Evolutionary conservation across 805 yeast species (phyloP).

Genomic region (Priceomyces carsonii): DNA sequence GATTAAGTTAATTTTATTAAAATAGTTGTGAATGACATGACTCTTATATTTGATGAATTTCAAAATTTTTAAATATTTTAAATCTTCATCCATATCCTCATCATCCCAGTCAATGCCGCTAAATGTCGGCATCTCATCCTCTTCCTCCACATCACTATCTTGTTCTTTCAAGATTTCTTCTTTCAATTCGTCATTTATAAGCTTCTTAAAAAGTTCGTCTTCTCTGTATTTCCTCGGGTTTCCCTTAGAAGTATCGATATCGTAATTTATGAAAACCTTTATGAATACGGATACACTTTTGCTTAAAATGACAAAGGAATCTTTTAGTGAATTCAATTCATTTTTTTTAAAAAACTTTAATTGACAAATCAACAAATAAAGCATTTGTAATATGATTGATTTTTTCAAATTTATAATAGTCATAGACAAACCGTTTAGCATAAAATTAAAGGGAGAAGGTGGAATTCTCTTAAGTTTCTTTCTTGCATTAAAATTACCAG

Average conservation of each 20-base stretch:
- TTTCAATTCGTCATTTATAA: constrained; percentile 39
- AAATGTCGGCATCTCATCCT: constrained; percentile 16
- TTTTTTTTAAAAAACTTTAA: constrained; percentile 33
- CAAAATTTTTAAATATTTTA: constrained; percentile 42
- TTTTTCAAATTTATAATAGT: constrained; percentile 45
- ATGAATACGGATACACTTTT: constrained; percentile 34
- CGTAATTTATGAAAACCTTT: constrained; percentile 39
- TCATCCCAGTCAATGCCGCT: constrained; percentile 48
- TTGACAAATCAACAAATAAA: constrained; percentile 42
- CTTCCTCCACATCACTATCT: constrained; percentile 32
- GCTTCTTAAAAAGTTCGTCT: constrained; percentile 36
- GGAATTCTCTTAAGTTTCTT: constrained; percentile 30
- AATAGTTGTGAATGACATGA: constrained; percentile 11
- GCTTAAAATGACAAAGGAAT: constrained; percentile 20
- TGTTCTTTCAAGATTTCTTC: constrained; percentile 37
- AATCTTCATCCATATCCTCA: constrained; percentile 48
- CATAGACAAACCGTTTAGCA: constrained; percentile 44
- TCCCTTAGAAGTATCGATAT: constrained; percentile 21
- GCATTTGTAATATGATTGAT: constrained; percentile 42
- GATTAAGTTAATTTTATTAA: background rate
- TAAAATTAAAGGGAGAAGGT: constrained; percentile 38
- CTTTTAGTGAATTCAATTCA: constrained; percentile 16
- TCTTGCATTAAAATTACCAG: constrained; percentile 9
- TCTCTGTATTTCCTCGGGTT: constrained; percentile 26
- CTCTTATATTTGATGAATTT: constrained; percentile 43